Base-by-base conservation (phyloP, 2,329 filamentous ascomycete species). In the Aureobasidium sp. region DNA sequence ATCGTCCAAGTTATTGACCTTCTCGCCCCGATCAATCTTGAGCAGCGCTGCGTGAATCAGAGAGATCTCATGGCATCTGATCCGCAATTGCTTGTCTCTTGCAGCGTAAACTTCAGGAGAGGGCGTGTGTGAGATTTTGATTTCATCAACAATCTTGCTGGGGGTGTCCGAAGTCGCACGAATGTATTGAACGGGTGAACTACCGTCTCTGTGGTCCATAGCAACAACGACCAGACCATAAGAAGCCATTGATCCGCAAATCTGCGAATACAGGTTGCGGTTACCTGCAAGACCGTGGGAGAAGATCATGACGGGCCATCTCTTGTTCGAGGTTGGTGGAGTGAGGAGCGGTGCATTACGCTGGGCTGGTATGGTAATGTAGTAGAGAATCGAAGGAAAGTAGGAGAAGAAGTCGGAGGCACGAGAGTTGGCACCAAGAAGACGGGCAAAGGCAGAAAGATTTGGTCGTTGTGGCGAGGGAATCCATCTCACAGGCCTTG, bases 301-400 rank as follows among this genome's bases (percentile, higher is more conserved):
- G 75, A 96, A 95, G 65, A 96, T 79, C 78, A 91, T 86, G 0
- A 90, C 88, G 0, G 91, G 90, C 87, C 89, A 94, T 76, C 84
- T 78, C 62, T 79, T 76, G 63, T 63, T 84, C 70, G 63, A 78
- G 64, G 70, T 77, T 1, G 74, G 72, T 26, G 78, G 72, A 36
- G 75, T 70, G 41, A 86, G 80, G 8, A 92, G 74, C 6, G 81
- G 78, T 12, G 89, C 89, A 71, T 92, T 89, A 67, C 89, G 86
- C 66, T 85, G 80, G 29, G 84, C 88, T 6, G 89, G 89, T 29
- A 93, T 87, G 1, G 85, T 82, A 51, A 89, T 84, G 71, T 87
- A 90, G 72, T 90, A 84, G 1, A 93, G 79, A 41, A 63, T 63
- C 5, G 56, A 43, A 4, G 64, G 62, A 34, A 90, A 75, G 63